These are phyloP conservation scores for Penicillium soppii DNA, from an alignment of 495 filamentous ascomycete species.

Conservation along the genomic window DNA sequence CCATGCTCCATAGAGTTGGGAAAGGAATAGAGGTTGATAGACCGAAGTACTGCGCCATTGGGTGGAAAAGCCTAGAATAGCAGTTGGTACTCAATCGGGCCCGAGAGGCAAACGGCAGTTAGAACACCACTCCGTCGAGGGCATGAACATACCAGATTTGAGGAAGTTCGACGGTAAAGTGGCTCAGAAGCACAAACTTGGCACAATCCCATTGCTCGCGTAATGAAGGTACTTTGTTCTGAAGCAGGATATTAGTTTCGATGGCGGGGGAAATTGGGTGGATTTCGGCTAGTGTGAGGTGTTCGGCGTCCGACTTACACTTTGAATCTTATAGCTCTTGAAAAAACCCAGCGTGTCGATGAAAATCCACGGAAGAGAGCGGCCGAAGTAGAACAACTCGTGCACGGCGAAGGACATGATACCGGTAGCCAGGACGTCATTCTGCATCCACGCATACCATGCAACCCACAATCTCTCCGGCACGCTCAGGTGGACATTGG, in stretches of 20 bases:
- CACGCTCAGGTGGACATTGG: constrained; percentile 78
- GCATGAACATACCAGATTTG: constrained; percentile 72
- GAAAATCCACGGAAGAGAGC: constrained; percentile 81
- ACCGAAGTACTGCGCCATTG: constrained; percentile 92
- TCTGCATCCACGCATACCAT: constrained; percentile 91
- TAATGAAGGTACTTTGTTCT: constrained; percentile 87
- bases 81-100: constrained; percentile 7
- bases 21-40: constrained; percentile 88
- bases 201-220: constrained; percentile 95
- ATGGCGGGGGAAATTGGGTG: constrained; percentile 6
- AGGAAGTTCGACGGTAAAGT: constrained; percentile 95
- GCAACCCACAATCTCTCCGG: constrained; percentile 81
- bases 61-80: constrained; percentile 77
- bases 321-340: constrained; percentile 86
- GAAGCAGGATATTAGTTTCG: constrained; percentile 8
- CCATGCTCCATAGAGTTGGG: constrained; percentile 79
- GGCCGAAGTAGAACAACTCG: constrained; percentile 82
- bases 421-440: constrained; percentile 86
- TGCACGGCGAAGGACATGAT: constrained; percentile 91
- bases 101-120: constrained; percentile 1
- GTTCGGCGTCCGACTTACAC: constrained; percentile 46
- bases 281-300: constrained; percentile 11
- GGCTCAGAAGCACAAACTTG: constrained; percentile 81
- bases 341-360: constrained; percentile 83
- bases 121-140: constrained; percentile 15